These are phyloP conservation scores for Harrya chromipes DNA, from an alignment of 768 basidiomycete species.

Conservation along the genomic window DNA sequence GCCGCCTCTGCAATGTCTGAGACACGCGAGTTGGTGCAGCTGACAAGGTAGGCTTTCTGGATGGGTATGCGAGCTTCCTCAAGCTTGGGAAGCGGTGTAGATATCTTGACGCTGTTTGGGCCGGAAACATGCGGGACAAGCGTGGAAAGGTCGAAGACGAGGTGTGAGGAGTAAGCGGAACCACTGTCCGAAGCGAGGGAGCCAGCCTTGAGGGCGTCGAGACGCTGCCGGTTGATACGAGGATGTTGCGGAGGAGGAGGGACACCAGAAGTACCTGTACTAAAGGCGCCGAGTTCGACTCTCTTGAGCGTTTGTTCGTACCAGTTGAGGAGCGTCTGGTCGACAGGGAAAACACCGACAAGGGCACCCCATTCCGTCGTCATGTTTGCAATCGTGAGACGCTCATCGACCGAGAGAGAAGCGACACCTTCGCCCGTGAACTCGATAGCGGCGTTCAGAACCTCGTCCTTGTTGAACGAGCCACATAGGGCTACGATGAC, in stretches of 20 bases:
- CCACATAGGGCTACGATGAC: slow-evolving; percentile 97
- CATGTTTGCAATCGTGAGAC: slow-evolving; percentile 98
- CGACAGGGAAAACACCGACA: slow-evolving; percentile 92
- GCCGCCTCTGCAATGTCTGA: slow-evolving; percentile 95
- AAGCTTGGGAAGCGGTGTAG: slow-evolving; percentile 88
- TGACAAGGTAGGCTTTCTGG: slow-evolving; percentile 97
- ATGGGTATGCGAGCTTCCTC: slow-evolving; percentile 73
- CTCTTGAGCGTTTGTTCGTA: slow-evolving; percentile 74
- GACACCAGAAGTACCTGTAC: slow-evolving; percentile 43
- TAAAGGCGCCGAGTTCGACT: slow-evolving; percentile 75
- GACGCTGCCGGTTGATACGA: slow-evolving; percentile 72
- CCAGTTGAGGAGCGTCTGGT: slow-evolving; percentile 79
- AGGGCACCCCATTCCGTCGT: slow-evolving; percentile 99
- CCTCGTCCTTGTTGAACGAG: slow-evolving; percentile 94
- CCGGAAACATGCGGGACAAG: slow-evolving; percentile 96
- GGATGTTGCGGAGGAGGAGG: slow-evolving; percentile 80
- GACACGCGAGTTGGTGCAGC: slow-evolving; percentile 95
- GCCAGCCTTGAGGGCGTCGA: slow-evolving; percentile 58
- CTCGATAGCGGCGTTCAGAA: slow-evolving; percentile 94
- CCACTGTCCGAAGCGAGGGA: slow-evolving; percentile 67
- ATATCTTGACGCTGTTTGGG: slow-evolving; percentile 95
- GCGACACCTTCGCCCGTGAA: slow-evolving; percentile 88
- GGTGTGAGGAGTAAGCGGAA: slow-evolving; percentile 82
- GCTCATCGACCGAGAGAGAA: slow-evolving; percentile 80
- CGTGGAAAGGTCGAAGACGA: slow-evolving; percentile 88